Base-by-base conservation (phyloP, 768 basidiomycete species). In the Grammothele lineata region DNA sequence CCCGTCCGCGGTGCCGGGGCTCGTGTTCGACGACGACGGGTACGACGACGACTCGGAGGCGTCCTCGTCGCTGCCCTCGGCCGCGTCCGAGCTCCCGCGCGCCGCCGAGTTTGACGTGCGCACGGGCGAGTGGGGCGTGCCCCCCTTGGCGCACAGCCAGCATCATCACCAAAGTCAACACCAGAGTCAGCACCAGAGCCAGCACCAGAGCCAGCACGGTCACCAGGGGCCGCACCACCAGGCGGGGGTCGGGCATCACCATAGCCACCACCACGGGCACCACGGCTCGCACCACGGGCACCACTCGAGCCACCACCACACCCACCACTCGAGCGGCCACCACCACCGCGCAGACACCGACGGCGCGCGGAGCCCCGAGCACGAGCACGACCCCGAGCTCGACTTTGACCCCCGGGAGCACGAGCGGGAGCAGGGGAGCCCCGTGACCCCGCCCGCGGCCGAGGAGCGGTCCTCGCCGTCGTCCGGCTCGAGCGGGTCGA, bases 1-100 rank as follows among this genome's bases (percentile, higher is more conserved):
- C 52, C 62, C 59, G 23, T 54, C 58, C 14, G 44, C 54, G 23
- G 62, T 63, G 17, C 60, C 62, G 7, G 51, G 51, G 17, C 57
- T 63, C 36, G 55, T 63, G 30, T 63, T 56, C 43, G 62, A 63
- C 47, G 58, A 42, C 30, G 54, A 55, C 43, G 60, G 60, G 22
- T 59, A 57, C 48, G 62, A 63, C 57, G 58, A 63, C 50, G 62
- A 63, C 49, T 58, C 57, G 25, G 60, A 63, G 48, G 49, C 54
- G 27, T 7, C 8, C 8, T 30, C 27, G 47, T 57, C 56, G 48
- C 59, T 59, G n/a, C 62, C 59, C 11, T 58, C 57, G 6, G 59
- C 62, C 22, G 48, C 54, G 27, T 59, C 55, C 19, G 61, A 62
- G 32, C 46, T 58, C n/a, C 53, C 48, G 30, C 61, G 58, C 48